Percentiles rank a stretch among this genome's conserved stretches.
These are phyloP conservation scores for Penicillium sp. DNA, from an alignment of 2,329 filamentous ascomycete species.

Conservation along the genomic window DNA sequence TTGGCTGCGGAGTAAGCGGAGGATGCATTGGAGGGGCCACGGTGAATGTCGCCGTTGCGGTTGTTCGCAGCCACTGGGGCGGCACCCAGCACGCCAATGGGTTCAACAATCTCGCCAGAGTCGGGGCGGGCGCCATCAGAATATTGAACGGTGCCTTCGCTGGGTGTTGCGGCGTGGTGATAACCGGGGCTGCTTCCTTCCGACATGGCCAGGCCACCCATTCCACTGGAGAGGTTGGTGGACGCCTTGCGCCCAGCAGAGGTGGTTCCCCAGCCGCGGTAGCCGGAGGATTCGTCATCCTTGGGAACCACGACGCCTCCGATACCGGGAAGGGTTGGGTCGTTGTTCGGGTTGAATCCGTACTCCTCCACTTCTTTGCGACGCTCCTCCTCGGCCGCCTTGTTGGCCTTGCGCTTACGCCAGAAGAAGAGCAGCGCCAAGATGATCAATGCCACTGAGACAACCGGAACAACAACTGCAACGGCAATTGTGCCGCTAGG, in stretches of 20 bases:
- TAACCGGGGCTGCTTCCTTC: conserved; percentile 56
- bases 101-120: conserved; percentile 68
- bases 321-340: conserved; percentile 64
- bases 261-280: conserved; percentile 86
- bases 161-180: conserved; percentile 52
- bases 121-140: conserved; percentile 54
- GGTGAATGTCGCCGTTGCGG: conserved; percentile 62
- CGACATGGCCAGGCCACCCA: conserved; percentile 56
- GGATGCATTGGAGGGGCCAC: conserved; percentile 88
- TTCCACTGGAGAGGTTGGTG: conserved; percentile 75
- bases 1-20: conserved; percentile 83
- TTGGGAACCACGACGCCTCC: conserved; percentile 53
- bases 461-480: conserved; percentile 87
- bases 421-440: conserved; percentile 72
- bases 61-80: conserved; percentile 58
- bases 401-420: conserved; percentile 77
- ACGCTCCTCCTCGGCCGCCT: conserved; percentile 74
- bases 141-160: conserved; percentile 48
- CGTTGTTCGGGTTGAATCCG: conserved; percentile 92
- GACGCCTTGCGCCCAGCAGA: conserved; percentile 73
- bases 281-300: conserved; percentile 62
- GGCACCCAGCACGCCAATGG: conserved; percentile 68
- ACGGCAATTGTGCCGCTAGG: conserved; percentile 68
- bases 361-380: conserved; percentile 97
- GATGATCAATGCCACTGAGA: conserved; percentile 71